Evolutionary conservation across 2,329 filamentous ascomycete genomes (phyloP).

Genomic region (Fusarium graminum): DNA sequence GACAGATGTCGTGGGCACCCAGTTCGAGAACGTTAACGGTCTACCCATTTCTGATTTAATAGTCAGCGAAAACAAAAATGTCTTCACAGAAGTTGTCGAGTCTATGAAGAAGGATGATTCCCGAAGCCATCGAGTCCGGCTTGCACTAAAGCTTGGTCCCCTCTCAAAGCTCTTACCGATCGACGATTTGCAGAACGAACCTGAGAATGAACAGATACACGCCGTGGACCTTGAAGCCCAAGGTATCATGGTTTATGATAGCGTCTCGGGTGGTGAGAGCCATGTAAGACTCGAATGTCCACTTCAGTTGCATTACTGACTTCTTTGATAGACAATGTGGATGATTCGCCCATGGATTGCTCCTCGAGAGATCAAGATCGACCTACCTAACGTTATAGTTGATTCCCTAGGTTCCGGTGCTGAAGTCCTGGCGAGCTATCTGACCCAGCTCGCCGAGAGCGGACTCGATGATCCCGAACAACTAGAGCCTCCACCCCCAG

Average conservation of each 20-base stretch:
- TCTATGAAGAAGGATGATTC: conserved; percentile 94
- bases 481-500: conserved; percentile 85
- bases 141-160: conserved; percentile 78
- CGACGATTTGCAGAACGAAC: conserved; percentile 57
- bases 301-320: conserved; percentile 46
- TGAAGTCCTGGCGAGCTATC: conserved; percentile 92
- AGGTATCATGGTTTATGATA: conserved; percentile 98
- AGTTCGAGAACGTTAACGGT: conserved; percentile 78
- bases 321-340: conserved; percentile 87
- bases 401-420: conserved; percentile 95
- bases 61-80: conserved; percentile 79
- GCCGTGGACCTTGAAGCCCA: conserved; percentile 89
- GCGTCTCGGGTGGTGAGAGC: conserved; percentile 85
- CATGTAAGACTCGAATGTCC: conserved; percentile 74
- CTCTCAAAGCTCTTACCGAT: conserved; percentile 72
- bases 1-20: conserved; percentile 90
- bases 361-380: conserved; percentile 94
- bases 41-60: conserved; percentile 84
- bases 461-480: conserved; percentile 80
- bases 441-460: conserved; percentile 88
- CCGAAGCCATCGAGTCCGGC: conserved; percentile 89
- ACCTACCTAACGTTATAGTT: conserved; percentile 88
- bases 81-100: conserved; percentile 87
- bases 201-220: conserved; percentile 55
- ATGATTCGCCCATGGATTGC: conserved; percentile 94